phyloP scores from a whole-genome alignment of 225 moss, liverwort and hornwort genomes.

The Bryum argenteum region DNA sequence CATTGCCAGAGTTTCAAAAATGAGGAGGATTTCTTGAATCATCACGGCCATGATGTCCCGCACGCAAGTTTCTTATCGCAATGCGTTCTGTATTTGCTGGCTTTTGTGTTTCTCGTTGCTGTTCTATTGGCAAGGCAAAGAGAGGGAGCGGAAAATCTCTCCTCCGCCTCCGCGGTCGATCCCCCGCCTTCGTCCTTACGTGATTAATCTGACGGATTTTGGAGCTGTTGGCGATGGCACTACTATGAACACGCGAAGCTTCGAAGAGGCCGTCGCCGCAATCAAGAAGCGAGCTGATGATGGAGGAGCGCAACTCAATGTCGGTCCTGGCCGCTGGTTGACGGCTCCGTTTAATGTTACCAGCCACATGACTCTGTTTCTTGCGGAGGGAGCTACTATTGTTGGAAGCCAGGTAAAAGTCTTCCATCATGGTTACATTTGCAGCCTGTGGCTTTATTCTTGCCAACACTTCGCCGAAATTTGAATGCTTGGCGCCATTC shows the following conservation, averaged over 20 bases:
- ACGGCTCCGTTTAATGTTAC: slow-evolving; percentile 69
- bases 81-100: slow-evolving; percentile 53
- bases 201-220: slow-evolving; percentile 59
- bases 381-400: slow-evolving; percentile 52
- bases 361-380: slow-evolving; percentile 65
- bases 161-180: slow-evolving; percentile 16
- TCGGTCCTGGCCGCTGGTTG: slow-evolving; percentile 61
- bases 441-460: background rate
- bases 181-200: slow-evolving; percentile 46
- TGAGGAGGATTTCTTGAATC: slow-evolving; percentile 3
- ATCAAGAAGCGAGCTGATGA: slow-evolving; percentile 35
- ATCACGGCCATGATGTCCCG: slow-evolving; percentile 35
- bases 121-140: slow-evolving; percentile 46
- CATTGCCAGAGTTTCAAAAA: slow-evolving; percentile 12
- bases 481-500: background rate
- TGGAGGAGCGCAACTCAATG: slow-evolving; percentile 59
- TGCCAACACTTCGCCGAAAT: background rate
- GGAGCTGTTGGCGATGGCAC: slow-evolving; percentile 67
- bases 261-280: slow-evolving; percentile 50
- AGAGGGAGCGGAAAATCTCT: background rate
- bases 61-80: slow-evolving; percentile 41
- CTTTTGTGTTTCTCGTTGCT: slow-evolving; percentile 40
- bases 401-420: slow-evolving; percentile 47
- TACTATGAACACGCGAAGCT: slow-evolving; percentile 53
- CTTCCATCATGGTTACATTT: background rate